These are phyloP conservation scores for Colletotrichum musicola DNA, from an alignment of 2,329 filamentous ascomycete genomes.

Conservation along the genomic window DNA sequence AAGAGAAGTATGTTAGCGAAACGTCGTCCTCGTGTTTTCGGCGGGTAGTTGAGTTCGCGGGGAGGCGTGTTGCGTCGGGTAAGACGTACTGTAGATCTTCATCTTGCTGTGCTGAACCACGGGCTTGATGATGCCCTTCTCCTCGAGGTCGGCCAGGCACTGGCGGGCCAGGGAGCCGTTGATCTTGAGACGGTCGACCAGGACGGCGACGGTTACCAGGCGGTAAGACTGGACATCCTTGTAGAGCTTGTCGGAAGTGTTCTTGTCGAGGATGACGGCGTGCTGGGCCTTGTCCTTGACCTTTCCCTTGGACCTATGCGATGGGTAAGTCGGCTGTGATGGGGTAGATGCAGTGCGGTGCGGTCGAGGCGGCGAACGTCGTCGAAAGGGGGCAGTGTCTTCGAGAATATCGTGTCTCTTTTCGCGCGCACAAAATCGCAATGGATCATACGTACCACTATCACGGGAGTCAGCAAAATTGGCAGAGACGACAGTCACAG, in stretches of 20 bases:
- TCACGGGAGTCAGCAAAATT: slow-evolving; percentile 28
- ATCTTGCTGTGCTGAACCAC: slow-evolving; percentile 96
- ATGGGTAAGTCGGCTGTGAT: slow-evolving; percentile 33
- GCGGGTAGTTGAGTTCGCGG: neutral
- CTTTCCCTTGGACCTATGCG: slow-evolving; percentile 62
- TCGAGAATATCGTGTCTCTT: slow-evolving; percentile 1
- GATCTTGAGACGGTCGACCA: slow-evolving; percentile 99
- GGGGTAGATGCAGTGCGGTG: neutral
- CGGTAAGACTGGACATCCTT: slow-evolving; percentile 99
- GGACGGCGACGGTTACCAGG: slow-evolving; percentile 97
- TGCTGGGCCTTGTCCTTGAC: slow-evolving; percentile 99
- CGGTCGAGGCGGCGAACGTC: slow-evolving; percentile 16
- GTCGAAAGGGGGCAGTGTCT: slow-evolving; percentile 1
- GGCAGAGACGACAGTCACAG: neutral
- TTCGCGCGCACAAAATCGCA: neutral
- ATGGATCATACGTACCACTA: slow-evolving; percentile 50
- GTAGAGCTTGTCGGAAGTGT: slow-evolving; percentile 97
- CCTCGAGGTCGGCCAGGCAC: slow-evolving; percentile 93
- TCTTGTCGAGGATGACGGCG: slow-evolving; percentile 98
- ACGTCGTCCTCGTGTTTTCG: slow-evolving; percentile 45
- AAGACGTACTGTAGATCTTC: slow-evolving; percentile 90
- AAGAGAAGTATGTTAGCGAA: neutral
- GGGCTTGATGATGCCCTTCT: slow-evolving; percentile 99
- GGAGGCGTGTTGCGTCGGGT: neutral
- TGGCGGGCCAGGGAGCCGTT: slow-evolving; percentile 96